A percentile compares a stretch with the other conserved stretches of the same genome.
Evolutionary conservation across 306 rosid genomes (phyloP).

Genomic region (Oxytropis ochrocephala): DNA sequence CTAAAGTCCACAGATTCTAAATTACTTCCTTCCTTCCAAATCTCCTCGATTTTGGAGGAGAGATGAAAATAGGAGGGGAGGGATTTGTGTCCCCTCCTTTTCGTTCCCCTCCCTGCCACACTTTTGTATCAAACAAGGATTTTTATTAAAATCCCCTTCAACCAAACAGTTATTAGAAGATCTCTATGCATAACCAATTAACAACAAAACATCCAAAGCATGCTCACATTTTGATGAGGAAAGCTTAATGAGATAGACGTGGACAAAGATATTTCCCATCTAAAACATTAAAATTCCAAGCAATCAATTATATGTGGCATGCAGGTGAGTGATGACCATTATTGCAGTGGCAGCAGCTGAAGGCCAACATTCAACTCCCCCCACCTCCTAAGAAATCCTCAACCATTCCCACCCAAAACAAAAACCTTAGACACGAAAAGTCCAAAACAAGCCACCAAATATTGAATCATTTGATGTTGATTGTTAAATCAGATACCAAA

Average conservation of each 20-base stretch:
- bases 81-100: background rate
- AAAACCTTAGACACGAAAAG: background rate
- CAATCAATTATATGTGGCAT: background rate
- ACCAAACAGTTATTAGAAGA: background rate
- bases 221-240: background rate
- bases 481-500: background rate
- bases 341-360: conserved; percentile 8
- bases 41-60: background rate
- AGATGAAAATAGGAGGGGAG: background rate
- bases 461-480: background rate
- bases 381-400: background rate
- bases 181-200: background rate
- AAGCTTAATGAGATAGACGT: background rate
- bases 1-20: background rate
- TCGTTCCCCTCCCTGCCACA: background rate
- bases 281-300: background rate
- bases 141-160: background rate
- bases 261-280: background rate
- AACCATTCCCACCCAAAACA: background rate
- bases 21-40: background rate
- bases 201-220: background rate
- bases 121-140: background rate
- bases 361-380: background rate
- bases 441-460: background rate
- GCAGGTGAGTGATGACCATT: background rate